phyloP scores from a whole-genome alignment of 2,329 filamentous ascomycete genomes.

The Diaporthe sp. region DNA sequence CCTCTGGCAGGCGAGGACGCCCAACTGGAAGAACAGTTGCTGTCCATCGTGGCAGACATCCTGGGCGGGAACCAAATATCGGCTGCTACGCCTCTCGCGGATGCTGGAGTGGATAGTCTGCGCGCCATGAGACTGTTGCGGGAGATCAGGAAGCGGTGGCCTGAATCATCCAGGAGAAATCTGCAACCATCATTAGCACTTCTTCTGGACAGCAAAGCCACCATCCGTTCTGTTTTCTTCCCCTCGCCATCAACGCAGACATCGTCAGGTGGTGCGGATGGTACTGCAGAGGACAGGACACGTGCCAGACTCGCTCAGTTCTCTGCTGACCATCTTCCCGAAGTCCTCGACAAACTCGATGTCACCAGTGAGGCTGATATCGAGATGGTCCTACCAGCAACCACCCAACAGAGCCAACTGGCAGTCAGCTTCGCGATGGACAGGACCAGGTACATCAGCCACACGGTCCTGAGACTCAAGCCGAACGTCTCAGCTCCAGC shows the following conservation, averaged over 20 bases:
- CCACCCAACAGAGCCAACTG: slow-evolving; percentile 53
- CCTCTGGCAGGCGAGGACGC: slow-evolving; percentile 32
- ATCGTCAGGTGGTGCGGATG: not conserved
- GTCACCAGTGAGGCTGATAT: slow-evolving; percentile 42
- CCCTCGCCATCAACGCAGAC: not conserved
- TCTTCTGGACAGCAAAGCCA: slow-evolving; percentile 48
- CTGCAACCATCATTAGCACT: slow-evolving; percentile 45
- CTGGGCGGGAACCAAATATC: slow-evolving; percentile 15
- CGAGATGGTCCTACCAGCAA: slow-evolving; percentile 50
- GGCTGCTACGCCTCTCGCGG: slow-evolving; percentile 40
- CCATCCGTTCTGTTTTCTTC: slow-evolving; percentile 46
- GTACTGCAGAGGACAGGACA: slow-evolving; percentile 4
- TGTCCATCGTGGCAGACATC: slow-evolving; percentile 19
- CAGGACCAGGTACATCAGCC: slow-evolving; percentile 50
- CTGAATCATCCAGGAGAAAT: slow-evolving; percentile 3
- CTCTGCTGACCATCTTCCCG: slow-evolving; percentile 42
- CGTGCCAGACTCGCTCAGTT: slow-evolving; percentile 43
- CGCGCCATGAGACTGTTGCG: slow-evolving; percentile 48
- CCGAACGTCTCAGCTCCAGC: slow-evolving; percentile 44
- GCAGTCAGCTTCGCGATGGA: slow-evolving; percentile 51
- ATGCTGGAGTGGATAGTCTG: slow-evolving; percentile 52
- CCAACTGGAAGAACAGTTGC: slow-evolving; percentile 31
- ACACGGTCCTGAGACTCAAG: slow-evolving; percentile 48
- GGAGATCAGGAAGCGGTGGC: slow-evolving; percentile 47
- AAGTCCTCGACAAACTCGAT: slow-evolving; percentile 41